Evolutionary conservation across 805 yeast species (phyloP), one percentile per base, ranked within the genome.

Genomic region (Ogataea haglerorum): DNA sequence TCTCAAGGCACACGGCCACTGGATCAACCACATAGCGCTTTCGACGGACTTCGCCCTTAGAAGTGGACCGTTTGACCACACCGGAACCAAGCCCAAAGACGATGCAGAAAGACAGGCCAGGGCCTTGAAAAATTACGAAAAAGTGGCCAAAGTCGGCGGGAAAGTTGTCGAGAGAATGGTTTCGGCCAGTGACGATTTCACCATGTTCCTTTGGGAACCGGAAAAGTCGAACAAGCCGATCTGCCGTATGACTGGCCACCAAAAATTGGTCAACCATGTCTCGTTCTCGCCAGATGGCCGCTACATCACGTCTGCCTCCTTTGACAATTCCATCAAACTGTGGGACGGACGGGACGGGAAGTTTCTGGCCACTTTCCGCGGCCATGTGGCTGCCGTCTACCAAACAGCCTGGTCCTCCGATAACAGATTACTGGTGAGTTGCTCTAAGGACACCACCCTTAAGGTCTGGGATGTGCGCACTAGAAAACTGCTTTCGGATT

Each of bases 321-420:
- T 93, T 58, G 99, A 93, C 61, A 93, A 93, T 61, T 87, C 96
- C 1, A 81, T 93, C 51, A 93, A 93, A 64, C 67, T 93, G 40
- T 93, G 99, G 99, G 96, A 91, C 59, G 98, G 97, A 10, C 67
- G 85, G 49, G 84, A 85, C 44, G 99, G 99, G 27, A 85, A 84
- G 45, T 93, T 90, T 50, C 64, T 93, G 21, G 78, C 95, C 5
- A 88, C 98, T 0, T 79, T 93, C 56, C 72, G 99, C 49, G 99
- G 99, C 2, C 99, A 93, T 61, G 99, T 93, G 43, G 96, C 97
- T 0, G 88, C 98, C 3, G 99, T 93, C 0, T 93, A 93, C 62
- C 97, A 91, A 65, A 88, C 95, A 4, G 87, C 98, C 0, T 93
- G 99, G 99, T 88, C 96, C 3, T 82, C 96, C 1, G 99, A 93